A percentile compares a stretch with the other conserved stretches of the same genome.
Conservation (phyloP, 2,329 filamentous ascomycete genomes). For the Hysterium pulicare region DNA sequence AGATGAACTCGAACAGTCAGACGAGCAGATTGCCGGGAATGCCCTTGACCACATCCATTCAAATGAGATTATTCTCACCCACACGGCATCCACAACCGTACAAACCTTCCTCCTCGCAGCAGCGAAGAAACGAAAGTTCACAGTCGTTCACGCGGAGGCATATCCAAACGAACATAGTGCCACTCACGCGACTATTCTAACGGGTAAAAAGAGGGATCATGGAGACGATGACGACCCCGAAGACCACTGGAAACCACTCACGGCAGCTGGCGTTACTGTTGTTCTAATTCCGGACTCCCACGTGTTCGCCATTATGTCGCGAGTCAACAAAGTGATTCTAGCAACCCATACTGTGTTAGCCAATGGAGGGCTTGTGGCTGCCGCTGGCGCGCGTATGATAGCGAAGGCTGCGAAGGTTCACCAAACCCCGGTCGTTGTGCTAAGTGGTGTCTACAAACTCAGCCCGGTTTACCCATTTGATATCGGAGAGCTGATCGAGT, state of each 20-base stretch:
- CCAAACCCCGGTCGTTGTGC: conserved; percentile 79
- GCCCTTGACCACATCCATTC: conserved; percentile 91
- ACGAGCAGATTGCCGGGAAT: conserved; percentile 86
- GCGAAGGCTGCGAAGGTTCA: conserved; percentile 81
- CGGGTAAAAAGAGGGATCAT: conserved; percentile 48
- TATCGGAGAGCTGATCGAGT: conserved; percentile 77
- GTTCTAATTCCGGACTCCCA: conserved; percentile 82
- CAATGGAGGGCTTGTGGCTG: conserved; percentile 81
- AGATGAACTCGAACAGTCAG: conserved; percentile 88
- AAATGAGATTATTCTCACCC: conserved; percentile 86
- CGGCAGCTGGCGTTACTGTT: conserved; percentile 72
- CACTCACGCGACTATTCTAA: conserved; percentile 59
- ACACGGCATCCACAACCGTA: conserved; percentile 80
- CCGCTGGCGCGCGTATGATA: conserved; percentile 78
- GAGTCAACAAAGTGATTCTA: conserved; percentile 92
- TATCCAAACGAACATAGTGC: conserved; percentile 66
- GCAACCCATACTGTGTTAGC: conserved; percentile 83
- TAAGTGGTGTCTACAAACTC: conserved; percentile 90
- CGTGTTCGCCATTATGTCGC: conserved; percentile 89
- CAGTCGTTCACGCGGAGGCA: conserved; percentile 76
- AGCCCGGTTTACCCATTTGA: conserved; percentile 86
- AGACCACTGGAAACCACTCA: conserved; percentile 71
- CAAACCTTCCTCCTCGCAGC: conserved; percentile 87
- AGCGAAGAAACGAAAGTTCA: conserved; percentile 86
- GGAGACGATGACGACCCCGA: conserved; percentile 50